Evolutionary conservation across 345 rosid species (phyloP).

Genomic region (Psidium guajava): DNA sequence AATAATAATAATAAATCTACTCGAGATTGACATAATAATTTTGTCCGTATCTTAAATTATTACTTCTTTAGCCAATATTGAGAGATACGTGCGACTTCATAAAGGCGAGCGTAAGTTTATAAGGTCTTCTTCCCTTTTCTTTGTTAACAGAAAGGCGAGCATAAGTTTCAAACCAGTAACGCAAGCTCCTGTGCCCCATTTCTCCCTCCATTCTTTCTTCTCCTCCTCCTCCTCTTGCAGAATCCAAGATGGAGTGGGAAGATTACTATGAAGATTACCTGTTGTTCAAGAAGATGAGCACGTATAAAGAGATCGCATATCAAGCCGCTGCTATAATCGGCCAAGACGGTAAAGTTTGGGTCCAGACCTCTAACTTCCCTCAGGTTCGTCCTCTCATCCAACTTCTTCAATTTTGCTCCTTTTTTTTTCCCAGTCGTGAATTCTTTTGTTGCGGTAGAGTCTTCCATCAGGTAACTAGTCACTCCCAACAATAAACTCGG

Average conservation of each 20-base stretch:
- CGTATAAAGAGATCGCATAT: neutral
- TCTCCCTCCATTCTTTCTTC: neutral
- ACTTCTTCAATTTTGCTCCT: neutral
- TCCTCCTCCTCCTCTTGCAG: neutral
- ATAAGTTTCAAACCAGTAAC: neutral
- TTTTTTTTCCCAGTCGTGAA: neutral
- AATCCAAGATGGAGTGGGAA: neutral
- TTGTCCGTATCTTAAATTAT: no score
- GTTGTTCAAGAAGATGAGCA: neutral
- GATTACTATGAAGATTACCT: neutral
- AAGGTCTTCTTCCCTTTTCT: no score
- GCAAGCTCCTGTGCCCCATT: neutral
- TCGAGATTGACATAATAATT: no score
- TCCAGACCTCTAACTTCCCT: neutral
- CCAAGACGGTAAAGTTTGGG: neutral
- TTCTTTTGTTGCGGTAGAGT: neutral
- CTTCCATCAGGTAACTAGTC: neutral
- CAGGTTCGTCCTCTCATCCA: neutral
- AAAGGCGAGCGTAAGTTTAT: no score
- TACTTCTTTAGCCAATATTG: no score
- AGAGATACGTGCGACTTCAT: no score
- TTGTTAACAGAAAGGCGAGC: no score
- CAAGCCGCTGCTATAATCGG: neutral
- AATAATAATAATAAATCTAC: no score
- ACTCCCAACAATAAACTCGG: neutral